Percentiles rank a stretch among this genome's conserved stretches.
Evolutionary conservation across 2,329 filamentous ascomycete genomes (phyloP).

Genomic region (Coniella vitis): DNA sequence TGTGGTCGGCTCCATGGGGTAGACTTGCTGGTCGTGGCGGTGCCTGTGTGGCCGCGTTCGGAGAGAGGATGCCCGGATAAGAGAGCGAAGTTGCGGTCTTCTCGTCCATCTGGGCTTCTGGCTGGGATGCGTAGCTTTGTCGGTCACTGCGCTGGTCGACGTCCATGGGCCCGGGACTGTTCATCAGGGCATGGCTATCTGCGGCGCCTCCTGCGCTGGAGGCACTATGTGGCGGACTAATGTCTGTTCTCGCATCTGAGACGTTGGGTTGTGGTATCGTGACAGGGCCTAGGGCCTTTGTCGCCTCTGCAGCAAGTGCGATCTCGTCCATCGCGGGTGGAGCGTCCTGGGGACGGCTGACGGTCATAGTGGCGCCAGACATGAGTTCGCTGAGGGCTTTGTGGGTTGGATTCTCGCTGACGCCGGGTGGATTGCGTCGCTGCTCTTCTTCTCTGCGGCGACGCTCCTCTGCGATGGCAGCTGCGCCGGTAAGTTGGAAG

Average conservation of each 20-base stretch:
- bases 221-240: conserved; percentile 37
- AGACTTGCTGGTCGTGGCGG: conserved; percentile 48
- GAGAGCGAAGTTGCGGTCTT: conserved; percentile 45
- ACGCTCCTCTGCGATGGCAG: conserved; percentile 47
- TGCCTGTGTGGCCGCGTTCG: conserved; percentile 35
- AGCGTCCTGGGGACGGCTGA: conserved; percentile 51
- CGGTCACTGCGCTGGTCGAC: conserved; percentile 38
- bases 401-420: conserved; percentile 48
- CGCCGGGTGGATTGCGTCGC: conserved; percentile 33
- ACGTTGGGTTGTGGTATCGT: conserved; percentile 26
- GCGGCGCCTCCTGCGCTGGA: conserved; percentile 26
- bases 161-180: conserved; percentile 49
- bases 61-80: conserved; percentile 46
- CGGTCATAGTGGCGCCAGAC: conserved; percentile 43
- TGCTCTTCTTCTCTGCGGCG: conserved; percentile 40
- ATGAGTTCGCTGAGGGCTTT: conserved; percentile 47
- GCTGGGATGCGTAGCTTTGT: conserved; percentile 30
- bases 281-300: conserved; percentile 28
- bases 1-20: conserved; percentile 38
- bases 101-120: conserved; percentile 44
- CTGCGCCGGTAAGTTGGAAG: conserved; percentile 43
- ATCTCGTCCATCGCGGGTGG: conserved; percentile 24
- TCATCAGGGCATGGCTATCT: conserved; percentile 31
- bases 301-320: conserved; percentile 21
- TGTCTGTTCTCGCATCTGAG: conserved; percentile 32